These are phyloP conservation scores for Gaillardinia entomophila DNA, from an alignment of 805 yeast species.

Conservation along the genomic window DNA sequence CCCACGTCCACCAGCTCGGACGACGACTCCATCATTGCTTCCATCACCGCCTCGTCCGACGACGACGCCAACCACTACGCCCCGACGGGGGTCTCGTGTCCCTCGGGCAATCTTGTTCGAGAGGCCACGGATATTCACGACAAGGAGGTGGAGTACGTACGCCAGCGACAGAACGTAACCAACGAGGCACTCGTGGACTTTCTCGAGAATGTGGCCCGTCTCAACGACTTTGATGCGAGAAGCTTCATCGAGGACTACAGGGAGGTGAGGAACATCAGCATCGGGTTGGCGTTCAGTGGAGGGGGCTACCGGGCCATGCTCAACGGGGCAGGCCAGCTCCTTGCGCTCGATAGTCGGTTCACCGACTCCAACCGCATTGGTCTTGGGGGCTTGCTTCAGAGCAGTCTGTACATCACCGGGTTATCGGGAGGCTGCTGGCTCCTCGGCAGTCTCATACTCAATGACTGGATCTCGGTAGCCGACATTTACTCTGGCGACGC, in stretches of 20 bases:
- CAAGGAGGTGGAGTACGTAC: conserved; percentile 21
- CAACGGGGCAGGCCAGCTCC: conserved; percentile 73
- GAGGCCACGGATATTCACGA: conserved; percentile 19
- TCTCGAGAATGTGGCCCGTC: conserved; percentile 21
- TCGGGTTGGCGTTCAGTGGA: conserved; percentile 29
- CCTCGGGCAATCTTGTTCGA: conserved; percentile 18
- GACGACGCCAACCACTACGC: conserved; percentile 16
- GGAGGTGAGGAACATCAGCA: conserved; percentile 17
- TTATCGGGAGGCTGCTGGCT: conserved; percentile 13
- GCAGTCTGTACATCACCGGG: conserved; percentile 8
- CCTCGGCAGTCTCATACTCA: conserved; percentile 22
- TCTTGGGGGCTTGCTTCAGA: conserved; percentile 10
- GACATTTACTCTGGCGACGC: conserved; percentile 18
- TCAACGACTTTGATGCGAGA: conserved; percentile 27
- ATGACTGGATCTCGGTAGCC: conserved; percentile 29
- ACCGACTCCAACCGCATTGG: conserved; percentile 12
- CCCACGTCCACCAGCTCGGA: conserved; percentile 1
- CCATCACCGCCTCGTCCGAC: neutral
- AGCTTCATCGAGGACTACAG: conserved; percentile 17
- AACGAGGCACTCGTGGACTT: conserved; percentile 23
- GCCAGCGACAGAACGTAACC: conserved; percentile 19
- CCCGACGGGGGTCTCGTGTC: conserved; percentile 27
- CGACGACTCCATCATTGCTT: conserved; percentile 1
- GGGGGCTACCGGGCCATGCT: conserved; percentile 36
- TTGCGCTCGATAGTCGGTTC: conserved; percentile 76